Evolutionary conservation across 2,329 filamentous ascomycete species (phyloP), one percentile per base, ranked within the genome.

Genomic region (Myotisia sp.): DNA sequence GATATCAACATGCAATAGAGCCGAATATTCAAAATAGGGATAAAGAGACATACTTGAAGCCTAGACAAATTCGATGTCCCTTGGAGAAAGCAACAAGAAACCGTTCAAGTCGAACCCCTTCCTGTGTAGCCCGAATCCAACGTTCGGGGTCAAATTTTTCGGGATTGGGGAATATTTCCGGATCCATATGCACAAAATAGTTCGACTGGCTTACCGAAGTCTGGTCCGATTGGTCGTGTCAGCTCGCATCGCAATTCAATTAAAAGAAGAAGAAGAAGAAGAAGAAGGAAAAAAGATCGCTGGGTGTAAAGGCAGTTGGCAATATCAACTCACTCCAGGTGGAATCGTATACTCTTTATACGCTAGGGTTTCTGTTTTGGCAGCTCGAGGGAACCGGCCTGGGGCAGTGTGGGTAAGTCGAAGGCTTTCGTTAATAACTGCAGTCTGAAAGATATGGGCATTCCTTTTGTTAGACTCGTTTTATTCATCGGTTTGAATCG

Each of bases 41-140:
- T 12, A n/a, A 27, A 5, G 12, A 5, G 22, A 30, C 44, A 27
- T 33, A 46, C 44, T 49, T 41, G 28, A 49, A 40, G 4, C 46
- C 46, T 6, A 47, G 16, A 26, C 46, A 48, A 16, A 34, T 29
- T 17, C 47, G 27, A 10, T 40, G 36, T 3, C 47, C 47, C 28
- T 47, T 49, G 2, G 35, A 34, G 35, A 49, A 49, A 9, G 47
- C 14, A 6, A 47, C 42, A 5, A 53, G 39, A 32, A 48, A 50
- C 5, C 33, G 38, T 26, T 48, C 43, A 3, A 48, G 44, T 10
- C 29, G 36, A 17, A 34, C 29, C 6, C 39, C 36, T 8, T 36
- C 32, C 16, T 35, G n/a, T 18, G 46, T 42, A 21, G 14, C 41
- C 36, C 27, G 33, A 20, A 48, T 26, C 47, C 47, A 49, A 7